Evolutionary conservation across 495 filamentous ascomycete genomes (phyloP), one percentile per base, ranked within the genome.

Genomic region (Talaromyces nanjingensis): DNA sequence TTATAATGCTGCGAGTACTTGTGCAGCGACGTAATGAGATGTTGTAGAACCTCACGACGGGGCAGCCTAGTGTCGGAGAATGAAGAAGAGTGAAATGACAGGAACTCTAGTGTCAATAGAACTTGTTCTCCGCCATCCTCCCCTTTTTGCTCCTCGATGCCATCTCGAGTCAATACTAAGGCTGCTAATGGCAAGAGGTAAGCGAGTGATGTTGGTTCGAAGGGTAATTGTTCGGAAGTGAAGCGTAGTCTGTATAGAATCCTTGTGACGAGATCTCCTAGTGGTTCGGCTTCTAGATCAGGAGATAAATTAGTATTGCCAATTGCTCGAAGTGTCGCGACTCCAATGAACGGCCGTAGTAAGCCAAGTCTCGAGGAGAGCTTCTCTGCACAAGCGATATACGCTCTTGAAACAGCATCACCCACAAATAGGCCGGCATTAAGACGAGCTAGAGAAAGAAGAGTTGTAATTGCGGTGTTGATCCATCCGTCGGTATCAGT

Each of bases 1-100:
- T 94, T 96, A 77, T 97, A 97, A 72, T 98, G 96, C 62, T 96
- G 90, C 49, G 85, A 89, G 72, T 93, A 97, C 67, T 79, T 83
- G 68, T 96, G 91, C 91, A 98, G 96, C 2, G 91, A 87, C 4
- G 76, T 78, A 31, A 96, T 86, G 25, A 97, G 76, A 1, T 84
- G 80, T 9, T 80, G 70, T 0, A 98, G 72, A 18, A 96, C 78
- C 54, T 92, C 83, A 61, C 81, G 79, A 2, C 94, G 89, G 29
- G 93, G 92, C 33, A 97, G 80, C 33, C 85, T 83, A 18, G 80
- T 75, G 67, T 96, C 88, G 27, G 86, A 74, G 71, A 85, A 91
- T 31, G 84, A 79, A 63, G 88, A 84, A 3, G 91, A 89, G 70
- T 98, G 94, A 75, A 91, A 96, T 0, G 91, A 85, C 16, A 98